These are phyloP conservation scores for Tuber brumale DNA, from an alignment of 495 filamentous ascomycete species.

Conservation along the genomic window DNA sequence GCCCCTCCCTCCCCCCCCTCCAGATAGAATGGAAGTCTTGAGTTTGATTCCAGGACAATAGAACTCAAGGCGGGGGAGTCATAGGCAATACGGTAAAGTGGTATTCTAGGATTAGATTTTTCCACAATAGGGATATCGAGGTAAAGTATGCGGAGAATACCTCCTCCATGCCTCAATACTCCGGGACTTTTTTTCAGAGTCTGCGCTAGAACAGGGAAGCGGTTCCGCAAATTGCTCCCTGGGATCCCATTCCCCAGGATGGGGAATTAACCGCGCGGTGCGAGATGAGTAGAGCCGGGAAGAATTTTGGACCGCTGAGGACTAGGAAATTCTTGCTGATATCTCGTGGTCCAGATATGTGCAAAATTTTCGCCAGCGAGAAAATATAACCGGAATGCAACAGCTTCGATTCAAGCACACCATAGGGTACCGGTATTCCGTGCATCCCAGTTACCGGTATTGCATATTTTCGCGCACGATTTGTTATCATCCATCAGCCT, in stretches of 20 bases:
- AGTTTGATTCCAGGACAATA: not conserved
- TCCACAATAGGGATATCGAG: not conserved
- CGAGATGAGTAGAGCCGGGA: not conserved
- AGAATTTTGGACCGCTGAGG: too few species aligned
- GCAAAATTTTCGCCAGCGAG: too few species aligned
- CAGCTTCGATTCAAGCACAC: not conserved
- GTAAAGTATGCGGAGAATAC: not conserved
- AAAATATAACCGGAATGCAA: too few species aligned
- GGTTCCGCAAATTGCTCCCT: too few species aligned
- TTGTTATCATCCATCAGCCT: not conserved
- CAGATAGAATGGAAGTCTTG: not conserved
- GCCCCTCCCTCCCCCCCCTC: not conserved
- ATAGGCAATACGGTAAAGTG: not conserved
- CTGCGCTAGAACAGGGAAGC: too few species aligned
- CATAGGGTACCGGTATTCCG: not conserved
- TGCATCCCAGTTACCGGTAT: not conserved
- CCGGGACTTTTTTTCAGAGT: not conserved
- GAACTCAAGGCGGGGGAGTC: not conserved
- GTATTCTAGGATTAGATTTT: not conserved
- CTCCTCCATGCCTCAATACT: not conserved
- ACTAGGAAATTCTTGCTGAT: too few species aligned
- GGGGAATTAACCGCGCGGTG: not conserved
- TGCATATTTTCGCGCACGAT: not conserved
- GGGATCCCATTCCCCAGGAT: too few species aligned
- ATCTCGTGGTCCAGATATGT: too few species aligned